Evolutionary conservation across 345 rosid species (phyloP).

Genomic region (Lumnitzera littorea): DNA sequence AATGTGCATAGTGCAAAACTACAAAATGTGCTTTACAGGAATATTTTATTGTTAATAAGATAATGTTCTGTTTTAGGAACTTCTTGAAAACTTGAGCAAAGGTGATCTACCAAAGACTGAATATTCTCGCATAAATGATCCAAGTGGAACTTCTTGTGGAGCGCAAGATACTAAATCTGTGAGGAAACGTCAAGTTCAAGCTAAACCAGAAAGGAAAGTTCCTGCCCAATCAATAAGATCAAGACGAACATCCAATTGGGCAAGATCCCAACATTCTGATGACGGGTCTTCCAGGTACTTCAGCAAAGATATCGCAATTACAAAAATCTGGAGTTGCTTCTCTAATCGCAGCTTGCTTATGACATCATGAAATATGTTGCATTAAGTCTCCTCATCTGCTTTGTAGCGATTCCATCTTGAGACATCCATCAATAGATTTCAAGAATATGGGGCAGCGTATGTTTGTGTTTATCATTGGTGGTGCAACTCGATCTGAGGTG

Average conservation of each 20-base stretch:
- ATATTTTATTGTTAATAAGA: not conserved
- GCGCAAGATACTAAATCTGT: slow-evolving; percentile 25
- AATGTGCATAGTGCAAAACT: too few species aligned
- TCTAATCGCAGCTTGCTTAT: not conserved
- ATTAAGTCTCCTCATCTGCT: not conserved
- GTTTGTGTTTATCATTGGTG: slow-evolving; percentile 83
- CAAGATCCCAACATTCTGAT: slow-evolving; percentile 55
- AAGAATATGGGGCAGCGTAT: slow-evolving; percentile 83
- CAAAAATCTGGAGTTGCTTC: not conserved
- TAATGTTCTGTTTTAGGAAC: slow-evolving; percentile 44
- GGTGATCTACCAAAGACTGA: slow-evolving; percentile 62
- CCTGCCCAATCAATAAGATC: slow-evolving; percentile 83
- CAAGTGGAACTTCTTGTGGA: slow-evolving; percentile 17
- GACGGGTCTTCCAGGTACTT: slow-evolving; percentile 75
- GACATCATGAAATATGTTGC: not conserved
- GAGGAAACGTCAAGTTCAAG: slow-evolving; percentile 25
- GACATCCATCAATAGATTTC: slow-evolving; percentile 40
- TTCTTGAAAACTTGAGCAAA: slow-evolving; percentile 63
- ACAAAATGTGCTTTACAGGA: too few species aligned
- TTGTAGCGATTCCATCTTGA: slow-evolving; percentile 59
- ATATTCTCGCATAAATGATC: slow-evolving; percentile 45
- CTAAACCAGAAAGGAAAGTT: slow-evolving; percentile 48
- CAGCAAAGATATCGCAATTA: not conserved
- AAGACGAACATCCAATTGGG: slow-evolving; percentile 86
- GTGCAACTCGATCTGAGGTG: slow-evolving; percentile 97